Base-by-base conservation (phyloP, 2,329 filamentous ascomycete species). In the Aspergillus nomiae region DNA sequence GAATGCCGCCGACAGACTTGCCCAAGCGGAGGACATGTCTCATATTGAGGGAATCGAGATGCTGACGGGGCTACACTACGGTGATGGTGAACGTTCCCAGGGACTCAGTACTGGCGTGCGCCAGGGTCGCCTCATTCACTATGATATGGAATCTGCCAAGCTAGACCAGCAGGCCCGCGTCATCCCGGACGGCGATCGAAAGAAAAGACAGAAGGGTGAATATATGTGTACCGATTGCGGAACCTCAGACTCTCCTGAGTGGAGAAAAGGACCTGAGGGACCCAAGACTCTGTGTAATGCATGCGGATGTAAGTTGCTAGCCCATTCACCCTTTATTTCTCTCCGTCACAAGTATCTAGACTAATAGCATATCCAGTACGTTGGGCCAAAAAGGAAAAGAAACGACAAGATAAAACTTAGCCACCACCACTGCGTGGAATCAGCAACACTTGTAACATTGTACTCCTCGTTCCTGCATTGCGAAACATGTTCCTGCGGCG, bases 221-320 rank as follows among this genome's bases (percentile, higher is more conserved):
- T 97, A 97, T 74, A 92, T 97, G 43, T 98, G 94, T 78, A 94
- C 92, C 1, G 94, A 97, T 77, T 98, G 94, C 79, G 94, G 94
- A 83, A 97, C 92, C 0, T 84, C 96, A 46, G 94, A 97, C 74
- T 96, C 92, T 19, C 94, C 94, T 0, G 94, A 98, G 81, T 98
- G 94, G 94, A 86, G 94, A 65, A 97, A 97, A 77, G 94, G 94
- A 0, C 94, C 94, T 0, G 92, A 87, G 66, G 94, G 94, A 2
- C 94, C 94, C 1, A 97, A 98, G 78, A 97, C 94, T 10, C 81
- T 98, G 14, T 98, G 94, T 79, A 98, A 98, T 80, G 94, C 94
- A 9, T 98, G 94, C 75, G 94, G 94, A 88, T 91, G 86, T 86
- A 71, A 80, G 84, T 82, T 51, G 36, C 16, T 24, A 48, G 63